Conservation (phyloP, 75 land plant species). For the Ceratopteris richardii region DNA sequence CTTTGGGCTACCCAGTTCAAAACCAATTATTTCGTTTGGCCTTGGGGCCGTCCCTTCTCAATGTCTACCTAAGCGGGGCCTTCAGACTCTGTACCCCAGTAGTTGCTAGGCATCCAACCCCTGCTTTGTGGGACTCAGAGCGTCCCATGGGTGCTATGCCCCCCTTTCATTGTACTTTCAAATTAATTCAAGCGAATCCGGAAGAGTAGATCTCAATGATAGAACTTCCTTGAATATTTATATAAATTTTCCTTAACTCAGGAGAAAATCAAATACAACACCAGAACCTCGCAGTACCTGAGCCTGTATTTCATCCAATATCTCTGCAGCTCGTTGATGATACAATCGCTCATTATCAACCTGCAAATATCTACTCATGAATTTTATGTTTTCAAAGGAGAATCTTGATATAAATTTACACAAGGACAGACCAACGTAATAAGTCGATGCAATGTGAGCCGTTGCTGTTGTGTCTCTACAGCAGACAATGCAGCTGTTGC, state of each 20-base stretch:
- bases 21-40: no score
- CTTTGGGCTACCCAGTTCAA: no score
- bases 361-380: constrained; percentile 17
- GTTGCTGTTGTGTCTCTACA: constrained; percentile 85
- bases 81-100: background rate
- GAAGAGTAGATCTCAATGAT: no score
- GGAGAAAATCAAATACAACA: background rate
- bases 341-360: constrained; percentile 69
- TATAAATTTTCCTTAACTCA: background rate
- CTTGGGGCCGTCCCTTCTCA: no score
- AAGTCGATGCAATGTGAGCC: constrained; percentile 65
- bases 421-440: constrained; percentile 47
- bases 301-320: constrained; percentile 70
- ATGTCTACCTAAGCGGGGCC: no score
- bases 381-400: constrained; percentile 1
- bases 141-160: no score
- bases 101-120: no score
- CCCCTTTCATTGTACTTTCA: no score
- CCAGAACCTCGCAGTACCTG: constrained; percentile 31
- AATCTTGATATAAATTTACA: background rate
- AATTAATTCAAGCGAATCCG: no score
- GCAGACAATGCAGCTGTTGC: constrained; percentile 86
- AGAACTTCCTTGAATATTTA: no score
- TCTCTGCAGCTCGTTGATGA: constrained; percentile 51
- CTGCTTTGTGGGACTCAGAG: no score